Percentiles rank a stretch among this genome's conserved stretches.
Conservation (phyloP, 2,329 filamentous ascomycete genomes). For the Elsinoe ampelina region DNA sequence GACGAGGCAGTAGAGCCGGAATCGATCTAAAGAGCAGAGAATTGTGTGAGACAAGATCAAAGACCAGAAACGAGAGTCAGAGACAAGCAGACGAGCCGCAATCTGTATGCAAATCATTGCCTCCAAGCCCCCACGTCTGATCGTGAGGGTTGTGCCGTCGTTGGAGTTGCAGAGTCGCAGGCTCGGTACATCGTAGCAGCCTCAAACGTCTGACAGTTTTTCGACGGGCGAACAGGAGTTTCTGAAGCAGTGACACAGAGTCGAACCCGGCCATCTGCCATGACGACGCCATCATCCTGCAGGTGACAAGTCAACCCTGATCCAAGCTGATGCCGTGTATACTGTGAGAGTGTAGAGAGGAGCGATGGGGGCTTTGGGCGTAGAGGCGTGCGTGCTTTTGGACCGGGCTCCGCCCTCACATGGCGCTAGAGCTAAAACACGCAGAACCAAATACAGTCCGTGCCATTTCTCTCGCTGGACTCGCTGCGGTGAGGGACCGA, state of each 20-base stretch:
- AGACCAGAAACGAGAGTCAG: not conserved
- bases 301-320: not conserved
- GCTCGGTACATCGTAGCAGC: not conserved
- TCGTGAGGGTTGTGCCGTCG: not conserved
- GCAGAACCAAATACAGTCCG: not conserved
- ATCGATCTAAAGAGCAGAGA: not conserved
- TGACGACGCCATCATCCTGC: not conserved
- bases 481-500: too few species aligned
- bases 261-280: not conserved
- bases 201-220: constrained; percentile 8
- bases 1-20: not conserved
- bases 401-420: constrained; percentile 8
- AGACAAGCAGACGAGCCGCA: constrained; percentile 7
- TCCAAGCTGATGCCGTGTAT: not conserved
- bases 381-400: constrained; percentile 1
- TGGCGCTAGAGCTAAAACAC: constrained; percentile 6
- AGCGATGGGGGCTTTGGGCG: not conserved
- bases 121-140: not conserved
- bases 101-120: constrained; percentile 7
- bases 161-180: not conserved
- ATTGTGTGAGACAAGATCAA: not conserved
- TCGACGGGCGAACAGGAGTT: not conserved
- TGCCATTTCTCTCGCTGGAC: not conserved
- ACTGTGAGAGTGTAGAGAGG: too few species aligned
- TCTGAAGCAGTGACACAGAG: not conserved